These are phyloP conservation scores for Amanita brunnescens DNA, from an alignment of 768 basidiomycete genomes.

Conservation along the genomic window DNA sequence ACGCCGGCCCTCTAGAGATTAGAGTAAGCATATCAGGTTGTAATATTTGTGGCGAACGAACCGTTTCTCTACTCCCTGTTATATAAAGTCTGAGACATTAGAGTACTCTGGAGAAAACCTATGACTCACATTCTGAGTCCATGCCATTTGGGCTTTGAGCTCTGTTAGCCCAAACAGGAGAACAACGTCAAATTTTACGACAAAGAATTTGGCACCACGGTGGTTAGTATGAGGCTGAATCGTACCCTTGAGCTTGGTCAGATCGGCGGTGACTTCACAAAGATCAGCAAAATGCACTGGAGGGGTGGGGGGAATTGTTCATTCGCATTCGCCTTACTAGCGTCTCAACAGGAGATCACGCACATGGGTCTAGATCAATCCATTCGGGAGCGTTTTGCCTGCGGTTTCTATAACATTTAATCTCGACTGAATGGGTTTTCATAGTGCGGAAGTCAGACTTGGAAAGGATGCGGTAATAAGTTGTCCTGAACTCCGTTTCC, in stretches of 20 bases:
- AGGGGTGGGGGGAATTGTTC: background rate
- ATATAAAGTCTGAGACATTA: background rate
- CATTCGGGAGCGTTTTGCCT: slow-evolving; percentile 11
- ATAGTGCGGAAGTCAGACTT: slow-evolving; percentile 8
- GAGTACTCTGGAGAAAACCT: background rate
- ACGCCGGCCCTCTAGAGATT: background rate
- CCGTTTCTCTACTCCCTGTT: slow-evolving; percentile 17
- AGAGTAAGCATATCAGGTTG: background rate
- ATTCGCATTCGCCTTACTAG: too few species aligned
- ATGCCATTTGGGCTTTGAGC: slow-evolving; percentile 34
- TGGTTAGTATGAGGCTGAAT: background rate
- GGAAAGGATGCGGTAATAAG: slow-evolving; percentile 3
- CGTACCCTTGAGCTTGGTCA: slow-evolving; percentile 8
- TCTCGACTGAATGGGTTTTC: slow-evolving; percentile 1
- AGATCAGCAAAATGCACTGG: slow-evolving; percentile 13
- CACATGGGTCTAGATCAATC: slow-evolving; percentile 16
- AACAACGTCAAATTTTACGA: slow-evolving; percentile 27
- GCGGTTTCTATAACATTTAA: slow-evolving; percentile 15
- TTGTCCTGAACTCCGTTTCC: slow-evolving; percentile 14
- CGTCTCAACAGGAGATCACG: background rate
- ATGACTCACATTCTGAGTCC: slow-evolving; percentile 31
- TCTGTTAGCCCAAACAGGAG: slow-evolving; percentile 38
- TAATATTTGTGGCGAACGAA: background rate
- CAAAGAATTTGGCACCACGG: slow-evolving; percentile 13
- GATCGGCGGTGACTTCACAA: slow-evolving; percentile 16